A percentile compares a stretch with the other conserved stretches of the same genome.
These are phyloP conservation scores for Bolboschoenoplectus hybrid DNA, from an alignment of 202 grass and related monocot genomes.

Conservation along the genomic window DNA sequence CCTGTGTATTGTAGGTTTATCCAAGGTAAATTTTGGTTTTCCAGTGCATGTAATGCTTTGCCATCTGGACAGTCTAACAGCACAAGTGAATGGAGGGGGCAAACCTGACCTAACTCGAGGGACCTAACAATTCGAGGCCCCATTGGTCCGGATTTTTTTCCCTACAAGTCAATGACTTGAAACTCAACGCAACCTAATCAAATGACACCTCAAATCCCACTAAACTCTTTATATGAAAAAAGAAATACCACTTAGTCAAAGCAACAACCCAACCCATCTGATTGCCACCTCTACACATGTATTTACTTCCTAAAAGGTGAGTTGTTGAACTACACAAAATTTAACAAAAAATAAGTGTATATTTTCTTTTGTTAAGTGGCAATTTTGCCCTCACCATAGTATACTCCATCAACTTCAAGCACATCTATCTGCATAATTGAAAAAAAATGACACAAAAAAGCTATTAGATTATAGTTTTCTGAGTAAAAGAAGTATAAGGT, in stretches of 20 bases:
- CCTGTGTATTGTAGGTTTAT: too few species aligned
- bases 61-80: neutral
- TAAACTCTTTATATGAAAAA: neutral
- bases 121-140: neutral
- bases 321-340: neutral
- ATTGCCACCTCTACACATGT: neutral
- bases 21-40: too few species aligned
- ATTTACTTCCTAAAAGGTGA: neutral
- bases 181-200: neutral
- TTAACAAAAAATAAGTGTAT: neutral
- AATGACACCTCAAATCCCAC: neutral
- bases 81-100: neutral
- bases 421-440: conserved; percentile 74
- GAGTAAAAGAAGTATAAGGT: neutral
- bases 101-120: neutral
- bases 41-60: too few species aligned
- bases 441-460: neutral
- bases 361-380: neutral
- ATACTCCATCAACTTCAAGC: conserved; percentile 84
- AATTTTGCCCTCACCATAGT: conserved; percentile 60
- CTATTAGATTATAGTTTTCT: neutral
- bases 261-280: neutral
- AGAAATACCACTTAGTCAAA: neutral
- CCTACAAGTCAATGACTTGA: neutral
- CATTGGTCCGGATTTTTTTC: neutral